Conservation (phyloP, 106 monocot genomes). For the Dactylorhiza incarnata region DNA sequence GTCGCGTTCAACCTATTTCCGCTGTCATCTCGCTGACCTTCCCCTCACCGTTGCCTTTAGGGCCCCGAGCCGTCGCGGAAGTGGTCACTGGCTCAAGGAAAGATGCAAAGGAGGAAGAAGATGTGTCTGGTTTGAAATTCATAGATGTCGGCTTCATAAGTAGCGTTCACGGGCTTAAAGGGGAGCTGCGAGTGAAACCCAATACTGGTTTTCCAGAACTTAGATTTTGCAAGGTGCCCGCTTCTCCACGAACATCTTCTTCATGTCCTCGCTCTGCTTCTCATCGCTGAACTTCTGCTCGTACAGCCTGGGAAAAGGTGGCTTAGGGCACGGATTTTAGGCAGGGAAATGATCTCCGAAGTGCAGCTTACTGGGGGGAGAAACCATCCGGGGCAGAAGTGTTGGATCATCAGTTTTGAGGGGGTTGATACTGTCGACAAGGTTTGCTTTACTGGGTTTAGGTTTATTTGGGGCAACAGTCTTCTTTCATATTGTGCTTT, state of each 20-base stretch:
- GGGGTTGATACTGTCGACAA: conserved; percentile 66
- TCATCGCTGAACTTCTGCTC: background rate
- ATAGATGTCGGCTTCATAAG: conserved; percentile 46
- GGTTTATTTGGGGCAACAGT: background rate
- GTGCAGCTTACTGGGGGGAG: conserved; percentile 62
- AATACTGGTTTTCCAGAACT: conserved; percentile 53
- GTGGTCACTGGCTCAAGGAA: background rate
- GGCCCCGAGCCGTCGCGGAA: background rate
- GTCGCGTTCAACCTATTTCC: background rate
- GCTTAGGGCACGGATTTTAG: conserved; percentile 52
- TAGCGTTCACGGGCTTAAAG: conserved; percentile 44
- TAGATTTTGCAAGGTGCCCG: conserved; percentile 36
- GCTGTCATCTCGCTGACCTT: background rate
- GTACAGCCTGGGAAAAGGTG: conserved; percentile 79
- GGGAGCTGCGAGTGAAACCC: conserved; percentile 45
- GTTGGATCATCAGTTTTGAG: conserved; percentile 70
- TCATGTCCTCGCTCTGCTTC: background rate
- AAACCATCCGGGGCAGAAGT: conserved; percentile 55
- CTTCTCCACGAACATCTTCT: background rate
- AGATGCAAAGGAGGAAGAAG: background rate
- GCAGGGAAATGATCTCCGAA: conserved; percentile 46
- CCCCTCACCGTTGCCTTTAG: background rate
- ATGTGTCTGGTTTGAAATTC: conserved; percentile 7
- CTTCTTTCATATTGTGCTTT: no score
- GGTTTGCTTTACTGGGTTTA: conserved; percentile 21